Evolutionary conservation across 768 basidiomycete species (phyloP).

Genomic region (Cytidiella melzeri): DNA sequence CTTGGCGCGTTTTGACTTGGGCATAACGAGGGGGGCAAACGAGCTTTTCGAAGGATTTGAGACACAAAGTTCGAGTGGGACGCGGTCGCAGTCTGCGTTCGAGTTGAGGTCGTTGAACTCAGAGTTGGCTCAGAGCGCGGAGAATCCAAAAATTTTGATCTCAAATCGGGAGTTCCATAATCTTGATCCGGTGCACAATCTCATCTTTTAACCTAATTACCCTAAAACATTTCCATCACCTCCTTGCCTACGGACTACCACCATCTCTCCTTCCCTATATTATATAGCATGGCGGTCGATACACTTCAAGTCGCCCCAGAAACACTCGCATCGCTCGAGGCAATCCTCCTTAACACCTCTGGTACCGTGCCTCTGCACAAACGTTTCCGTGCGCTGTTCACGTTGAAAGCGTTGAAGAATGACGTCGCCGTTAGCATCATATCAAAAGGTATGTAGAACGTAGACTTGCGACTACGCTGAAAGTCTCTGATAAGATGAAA

Average conservation of each 20-base stretch:
- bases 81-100: not conserved
- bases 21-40: conserved; percentile 45
- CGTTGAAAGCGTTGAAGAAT: conserved; percentile 75
- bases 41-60: not conserved
- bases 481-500: not conserved
- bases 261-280: not conserved
- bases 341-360: conserved; percentile 69
- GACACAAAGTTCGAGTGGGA: not conserved
- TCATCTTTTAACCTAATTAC: not conserved
- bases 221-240: conserved; percentile 7
- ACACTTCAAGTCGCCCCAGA: conserved; percentile 30
- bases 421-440: conserved; percentile 82
- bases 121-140: too few relatives aligned
- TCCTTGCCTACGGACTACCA: not conserved
- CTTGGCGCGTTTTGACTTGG: conserved; percentile 84
- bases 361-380: conserved; percentile 75
- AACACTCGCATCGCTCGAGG: conserved; percentile 58
- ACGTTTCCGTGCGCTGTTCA: conserved; percentile 87
- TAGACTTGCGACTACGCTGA: conserved; percentile 1
- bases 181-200: conserved; percentile 1
- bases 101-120: not conserved
- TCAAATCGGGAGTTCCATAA: not conserved
- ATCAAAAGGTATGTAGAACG: conserved; percentile 55
- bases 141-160: conserved; percentile 9
- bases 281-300: conserved; percentile 9